phyloP scores from a whole-genome alignment of 306 rosid species.

The Biancaea sappan region DNA sequence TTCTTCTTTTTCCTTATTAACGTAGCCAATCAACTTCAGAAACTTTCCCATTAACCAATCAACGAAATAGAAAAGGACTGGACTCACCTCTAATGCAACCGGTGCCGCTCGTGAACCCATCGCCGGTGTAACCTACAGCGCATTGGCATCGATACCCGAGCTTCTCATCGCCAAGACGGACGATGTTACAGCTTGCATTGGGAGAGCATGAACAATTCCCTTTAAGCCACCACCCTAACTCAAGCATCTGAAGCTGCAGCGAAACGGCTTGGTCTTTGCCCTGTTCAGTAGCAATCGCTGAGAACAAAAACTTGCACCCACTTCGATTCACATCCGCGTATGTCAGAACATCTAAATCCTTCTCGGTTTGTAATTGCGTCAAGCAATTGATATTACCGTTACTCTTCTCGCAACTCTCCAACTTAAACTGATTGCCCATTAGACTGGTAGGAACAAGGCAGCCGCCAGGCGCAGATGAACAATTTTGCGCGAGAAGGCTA shows the following conservation, averaged over 20 bases:
- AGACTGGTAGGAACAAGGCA: constrained; percentile 48
- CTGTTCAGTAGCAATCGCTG: constrained; percentile 46
- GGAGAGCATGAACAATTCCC: constrained; percentile 31
- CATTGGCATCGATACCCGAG: constrained; percentile 65
- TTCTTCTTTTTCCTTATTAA: no score
- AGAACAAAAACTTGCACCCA: constrained; percentile 50
- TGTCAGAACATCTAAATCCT: constrained; percentile 17
- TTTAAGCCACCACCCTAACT: constrained; percentile 81
- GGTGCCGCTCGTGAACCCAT: constrained; percentile 55
- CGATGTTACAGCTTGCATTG: constrained; percentile 31
- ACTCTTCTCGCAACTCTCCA: constrained; percentile 5
- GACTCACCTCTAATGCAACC: constrained; percentile 82
- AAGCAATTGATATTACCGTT: constrained; percentile 55
- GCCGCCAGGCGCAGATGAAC: constrained; percentile 21
- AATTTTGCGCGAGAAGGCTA: constrained; percentile 58
- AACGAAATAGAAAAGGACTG: no score
- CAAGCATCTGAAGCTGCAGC: constrained; percentile 55
- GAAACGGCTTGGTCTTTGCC: constrained; percentile 27
- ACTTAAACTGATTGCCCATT: constrained; percentile 15
- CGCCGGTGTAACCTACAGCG: constrained; percentile 52
- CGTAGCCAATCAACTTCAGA: no score
- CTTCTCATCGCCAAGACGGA: not conserved
- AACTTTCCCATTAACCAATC: no score
- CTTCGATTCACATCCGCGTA: not conserved
- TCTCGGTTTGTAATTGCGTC: not conserved